These are phyloP conservation scores for Pugionium dolabratum DNA, from an alignment of 345 rosid genomes.

Conservation along the genomic window DNA sequence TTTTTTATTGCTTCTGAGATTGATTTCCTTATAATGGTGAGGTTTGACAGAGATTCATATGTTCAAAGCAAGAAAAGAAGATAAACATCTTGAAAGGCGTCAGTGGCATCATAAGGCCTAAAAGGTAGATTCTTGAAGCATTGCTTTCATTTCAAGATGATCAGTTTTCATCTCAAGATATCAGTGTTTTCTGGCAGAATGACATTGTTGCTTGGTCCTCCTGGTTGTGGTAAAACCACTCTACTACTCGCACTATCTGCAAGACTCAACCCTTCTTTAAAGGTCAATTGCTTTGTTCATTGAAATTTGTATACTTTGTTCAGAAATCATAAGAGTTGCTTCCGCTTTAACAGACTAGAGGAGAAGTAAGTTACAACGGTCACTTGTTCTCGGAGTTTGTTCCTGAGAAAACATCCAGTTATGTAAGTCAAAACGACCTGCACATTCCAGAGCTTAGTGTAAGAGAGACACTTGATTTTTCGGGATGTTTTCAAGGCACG, in stretches of 20 bases:
- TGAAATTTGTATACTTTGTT: no score
- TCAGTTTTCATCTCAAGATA: no score
- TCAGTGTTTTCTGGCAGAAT: slow-evolving; percentile 43
- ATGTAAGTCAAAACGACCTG: slow-evolving; percentile 64
- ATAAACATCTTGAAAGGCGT: slow-evolving; percentile 59
- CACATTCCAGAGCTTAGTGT: slow-evolving; percentile 69
- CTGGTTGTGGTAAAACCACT: slow-evolving; percentile 68
- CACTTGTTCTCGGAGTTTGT: slow-evolving; percentile 53
- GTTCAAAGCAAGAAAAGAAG: slow-evolving; percentile 43
- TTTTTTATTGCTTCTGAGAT: no score
- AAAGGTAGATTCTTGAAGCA: slow-evolving; percentile 27
- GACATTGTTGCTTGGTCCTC: slow-evolving; percentile 68
- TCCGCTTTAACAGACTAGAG: slow-evolving; percentile 50
- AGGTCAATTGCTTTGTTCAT: slow-evolving; percentile 44
- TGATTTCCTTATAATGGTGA: slow-evolving; percentile 9
- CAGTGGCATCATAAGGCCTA: slow-evolving; percentile 59
- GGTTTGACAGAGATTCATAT: slow-evolving; percentile 20
- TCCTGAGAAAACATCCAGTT: slow-evolving; percentile 65
- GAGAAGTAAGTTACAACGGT: slow-evolving; percentile 62
- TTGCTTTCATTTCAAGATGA: no score
- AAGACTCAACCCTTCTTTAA: no score
- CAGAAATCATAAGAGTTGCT: slow-evolving; percentile 15
- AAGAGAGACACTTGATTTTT: slow-evolving; percentile 66
- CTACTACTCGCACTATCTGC: slow-evolving; percentile 47
- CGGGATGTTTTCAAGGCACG: slow-evolving; percentile 59